phyloP scores from a whole-genome alignment of 257 asterid genomes.

The Verbascum thapsus region DNA sequence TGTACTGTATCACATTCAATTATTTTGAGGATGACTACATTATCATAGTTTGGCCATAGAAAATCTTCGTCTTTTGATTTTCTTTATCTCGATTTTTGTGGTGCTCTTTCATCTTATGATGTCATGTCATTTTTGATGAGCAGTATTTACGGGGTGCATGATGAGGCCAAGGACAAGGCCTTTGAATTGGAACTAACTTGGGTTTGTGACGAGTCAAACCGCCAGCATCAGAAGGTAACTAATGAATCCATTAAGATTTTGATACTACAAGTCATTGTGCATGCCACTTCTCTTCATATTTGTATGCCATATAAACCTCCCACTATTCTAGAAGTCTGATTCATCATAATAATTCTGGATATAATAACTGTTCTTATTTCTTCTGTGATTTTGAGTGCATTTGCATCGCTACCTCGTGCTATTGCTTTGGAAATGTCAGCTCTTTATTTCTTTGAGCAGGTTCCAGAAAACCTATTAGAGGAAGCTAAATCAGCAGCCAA shows the following conservation, averaged over 20 bases:
- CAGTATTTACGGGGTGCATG: constrained; percentile 88
- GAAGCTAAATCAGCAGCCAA: constrained; percentile 80
- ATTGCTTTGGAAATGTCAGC: too few relatives aligned
- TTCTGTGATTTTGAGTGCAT: too few relatives aligned
- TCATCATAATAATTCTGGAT: too few relatives aligned
- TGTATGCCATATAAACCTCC: too few relatives aligned
- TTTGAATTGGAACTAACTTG: constrained; percentile 88
- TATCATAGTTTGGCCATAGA: background rate
- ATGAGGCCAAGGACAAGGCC: constrained; percentile 91
- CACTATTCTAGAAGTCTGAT: too few relatives aligned
- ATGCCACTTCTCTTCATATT: background rate
- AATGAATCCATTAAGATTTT: background rate
- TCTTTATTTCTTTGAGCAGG: constrained; percentile 51
- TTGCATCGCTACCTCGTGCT: too few relatives aligned
- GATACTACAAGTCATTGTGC: background rate
- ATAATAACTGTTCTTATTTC: too few relatives aligned
- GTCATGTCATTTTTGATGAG: constrained; percentile 5
- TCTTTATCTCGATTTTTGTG: background rate
- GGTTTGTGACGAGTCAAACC: constrained; percentile 86
- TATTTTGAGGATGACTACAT: too few relatives aligned
- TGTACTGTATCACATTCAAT: too few relatives aligned
- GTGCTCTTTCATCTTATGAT: constrained; percentile 13
- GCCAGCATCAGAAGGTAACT: constrained; percentile 76
- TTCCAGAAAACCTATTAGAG: constrained; percentile 65
- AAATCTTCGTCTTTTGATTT: background rate